phyloP scores from a whole-genome alignment of 2,329 filamentous ascomycete genomes.

The Mycosphaerelloides madeirae region DNA sequence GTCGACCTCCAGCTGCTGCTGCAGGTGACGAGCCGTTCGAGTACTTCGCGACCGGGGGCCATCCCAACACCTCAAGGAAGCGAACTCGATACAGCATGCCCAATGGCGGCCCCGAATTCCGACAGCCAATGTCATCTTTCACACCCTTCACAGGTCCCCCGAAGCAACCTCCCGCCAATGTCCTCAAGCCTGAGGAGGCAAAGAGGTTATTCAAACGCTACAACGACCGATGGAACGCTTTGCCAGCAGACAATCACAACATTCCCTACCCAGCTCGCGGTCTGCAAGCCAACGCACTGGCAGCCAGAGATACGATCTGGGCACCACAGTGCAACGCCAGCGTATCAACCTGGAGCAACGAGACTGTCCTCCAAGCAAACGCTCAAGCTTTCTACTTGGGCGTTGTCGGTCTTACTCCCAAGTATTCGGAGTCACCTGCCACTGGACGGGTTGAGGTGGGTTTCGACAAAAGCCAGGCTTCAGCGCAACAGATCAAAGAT shows the following conservation, averaged over 20 bases:
- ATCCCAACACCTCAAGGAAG: conserved; percentile 11
- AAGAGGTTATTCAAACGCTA: conserved; percentile 25
- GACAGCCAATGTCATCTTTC: conserved; percentile 3
- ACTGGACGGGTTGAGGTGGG: conserved; percentile 23
- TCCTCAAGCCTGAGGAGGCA: conserved; percentile 26
- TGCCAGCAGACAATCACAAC: conserved; percentile 22
- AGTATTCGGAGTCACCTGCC: conserved; percentile 20
- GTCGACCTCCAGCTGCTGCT: conserved; percentile 4
- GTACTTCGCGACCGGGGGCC: too few relatives aligned
- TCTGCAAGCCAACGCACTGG: conserved; percentile 23
- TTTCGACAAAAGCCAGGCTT: conserved; percentile 21
- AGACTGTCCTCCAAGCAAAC: conserved; percentile 31
- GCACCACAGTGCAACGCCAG: conserved; percentile 20
- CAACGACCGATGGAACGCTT: conserved; percentile 25
- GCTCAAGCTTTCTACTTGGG: conserved; percentile 30
- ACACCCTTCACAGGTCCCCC: conserved; percentile 12
- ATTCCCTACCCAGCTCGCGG: conserved; percentile 30
- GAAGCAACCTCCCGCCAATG: conserved; percentile 19
- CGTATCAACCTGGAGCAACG: conserved; percentile 28
- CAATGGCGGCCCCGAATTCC: conserved; percentile 4
- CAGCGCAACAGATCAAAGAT: conserved; percentile 20
- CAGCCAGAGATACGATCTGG: conserved; percentile 23
- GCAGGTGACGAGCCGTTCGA: not conserved
- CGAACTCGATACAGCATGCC: conserved; percentile 14
- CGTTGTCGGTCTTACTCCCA: conserved; percentile 22